Evolutionary conservation across 2,329 filamentous ascomycete genomes (phyloP), one percentile per base, ranked within the genome.

Genomic region (Exophiala viscosa): DNA sequence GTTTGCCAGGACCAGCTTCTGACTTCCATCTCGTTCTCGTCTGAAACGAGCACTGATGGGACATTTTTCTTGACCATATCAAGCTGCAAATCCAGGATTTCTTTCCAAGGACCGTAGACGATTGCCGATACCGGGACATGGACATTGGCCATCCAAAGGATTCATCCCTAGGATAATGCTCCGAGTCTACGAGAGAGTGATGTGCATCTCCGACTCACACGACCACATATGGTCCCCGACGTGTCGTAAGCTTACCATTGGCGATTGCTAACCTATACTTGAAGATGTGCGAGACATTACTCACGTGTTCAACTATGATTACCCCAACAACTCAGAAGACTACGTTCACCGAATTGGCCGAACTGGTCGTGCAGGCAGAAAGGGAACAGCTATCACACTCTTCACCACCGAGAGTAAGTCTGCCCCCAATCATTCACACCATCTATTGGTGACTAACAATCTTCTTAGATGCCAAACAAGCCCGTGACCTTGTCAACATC

Each of bases 271-370:
- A 95, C 88, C 81, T 83, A 81, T 77, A 73, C 78, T 69, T 76
- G 70, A 96, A 97, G 93, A 99, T 87, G 93, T 99, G 80, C 92
- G 91, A 79, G 95, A 99, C 83, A 99, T 99, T 80, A 97, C 93
- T 77, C 93, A 99, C 79, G 93, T 99, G 77, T 83, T 99, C 78
- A 97, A 97, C 85, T 96, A 97, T 88, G 93, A 97, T 74, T 97
- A 97, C 76, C 92, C 92, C 73, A 97, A 97, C 81, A 97, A 85
- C 71, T 84, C 82, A 66, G 82, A 85, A 71, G 82, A 85, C 67
- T 85, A 85, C 66, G 80, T 85, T 69, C 82, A 85, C 71, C 82
- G 82, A 68, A 85, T 85, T 70, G 82, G 82, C 69, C 80, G 82
- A 75, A 85, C 82, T 69, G 82, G 78, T 74, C 82, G 82, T 79